Evolutionary conservation across 768 basidiomycete species (phyloP), one percentile per base, ranked within the genome.

Genomic region (Cubamyces lactineus): DNA sequence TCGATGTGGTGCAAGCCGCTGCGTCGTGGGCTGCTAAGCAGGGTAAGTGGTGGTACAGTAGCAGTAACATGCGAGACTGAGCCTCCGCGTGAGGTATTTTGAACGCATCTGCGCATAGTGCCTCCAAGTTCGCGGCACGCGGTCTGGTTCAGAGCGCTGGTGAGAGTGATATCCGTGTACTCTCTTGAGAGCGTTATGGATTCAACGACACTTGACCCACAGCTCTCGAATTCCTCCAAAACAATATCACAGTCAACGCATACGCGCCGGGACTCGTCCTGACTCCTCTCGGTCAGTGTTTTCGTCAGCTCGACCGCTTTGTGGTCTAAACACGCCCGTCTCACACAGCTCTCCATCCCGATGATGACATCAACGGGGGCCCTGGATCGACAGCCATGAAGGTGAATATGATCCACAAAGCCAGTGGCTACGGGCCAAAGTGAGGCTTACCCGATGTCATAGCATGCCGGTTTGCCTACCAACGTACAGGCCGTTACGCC

Each of bases 161-260:
- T 59, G 38, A 46, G 46, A 55, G 16, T 34, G 13, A 23, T 4
- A 17, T 13, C 19, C 15, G 40, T 16, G 16, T 53, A 23, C n/a
- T 17, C 26, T 1, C 52, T 21, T 12, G 12, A 13, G 28, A n/a
- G 28, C 17, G 19, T 3, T 6, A 6, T 21, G 3, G 1, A 5
- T 48, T 53, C n/a, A 49, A n/a, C 54, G n/a, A 11, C 9, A 34
- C 9, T 28, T 17, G 30, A 19, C 15, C 17, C 34, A 16, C 38
- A 72, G 72, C 72, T 2, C 46, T 58, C 21, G 72, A 73, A 51
- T 53, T 72, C 15, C 57, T 48, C 15, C 30, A 56, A 34, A 50
- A 67, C 41, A 55, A 66, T 3, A 71, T 73, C 46, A 71, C 71
- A 7, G 71, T 72, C 9, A 73, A 73, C 40, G 61, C 66, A 13